A percentile compares a stretch with the other conserved stretches of the same genome.
Evolutionary conservation across 179 eudicot genomes (phyloP).

Genomic region (Beta corolliflora): DNA sequence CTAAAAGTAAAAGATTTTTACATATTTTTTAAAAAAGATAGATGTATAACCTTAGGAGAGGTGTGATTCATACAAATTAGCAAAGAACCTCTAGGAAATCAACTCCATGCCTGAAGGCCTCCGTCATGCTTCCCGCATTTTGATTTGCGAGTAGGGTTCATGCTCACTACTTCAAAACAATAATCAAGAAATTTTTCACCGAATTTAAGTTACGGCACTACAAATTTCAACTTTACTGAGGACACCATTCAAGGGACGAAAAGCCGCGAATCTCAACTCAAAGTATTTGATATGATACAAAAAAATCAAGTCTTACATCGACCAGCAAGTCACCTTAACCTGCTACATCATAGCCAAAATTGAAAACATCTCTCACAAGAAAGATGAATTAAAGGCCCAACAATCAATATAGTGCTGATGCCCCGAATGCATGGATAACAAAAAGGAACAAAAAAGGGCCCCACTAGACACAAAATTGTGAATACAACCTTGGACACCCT

Average conservation of each 20-base stretch:
- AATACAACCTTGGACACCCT: slow-evolving; percentile 25
- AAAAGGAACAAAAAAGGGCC: neutral
- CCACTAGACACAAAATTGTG: slow-evolving; percentile 24
- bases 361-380: slow-evolving; percentile 11
- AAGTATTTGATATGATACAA: slow-evolving; percentile 13
- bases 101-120: no score
- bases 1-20: no score
- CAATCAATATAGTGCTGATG: slow-evolving; percentile 13
- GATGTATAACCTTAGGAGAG: no score
- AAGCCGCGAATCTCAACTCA: slow-evolving; percentile 19
- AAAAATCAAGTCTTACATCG: slow-evolving; percentile 30
- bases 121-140: no score
- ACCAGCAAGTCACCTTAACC: slow-evolving; percentile 25
- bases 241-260: neutral
- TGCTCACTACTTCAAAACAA: no score
- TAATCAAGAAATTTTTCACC: no score
- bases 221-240: no score
- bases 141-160: no score
- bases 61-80: no score
- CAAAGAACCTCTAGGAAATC: no score
- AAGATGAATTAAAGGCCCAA: neutral
- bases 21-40: no score
- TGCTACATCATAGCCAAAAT: slow-evolving; percentile 23
- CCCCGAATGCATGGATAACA: neutral
- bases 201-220: no score